phyloP scores from a whole-genome alignment of 2,329 filamentous ascomycete genomes.

The Thelonectria olida region DNA sequence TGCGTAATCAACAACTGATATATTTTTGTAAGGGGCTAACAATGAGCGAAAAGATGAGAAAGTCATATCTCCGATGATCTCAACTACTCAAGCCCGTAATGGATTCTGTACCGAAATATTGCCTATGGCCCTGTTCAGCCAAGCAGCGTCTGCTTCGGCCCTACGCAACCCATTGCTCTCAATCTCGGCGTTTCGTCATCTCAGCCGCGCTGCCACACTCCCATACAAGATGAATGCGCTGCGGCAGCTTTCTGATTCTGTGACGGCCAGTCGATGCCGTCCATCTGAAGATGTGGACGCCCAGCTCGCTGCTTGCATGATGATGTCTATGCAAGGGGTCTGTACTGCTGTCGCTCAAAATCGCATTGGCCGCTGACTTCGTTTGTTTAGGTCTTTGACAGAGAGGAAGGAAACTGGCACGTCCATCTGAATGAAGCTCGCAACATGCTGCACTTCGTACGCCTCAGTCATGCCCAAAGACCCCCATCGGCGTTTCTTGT shows the following conservation, averaged over 20 bases:
- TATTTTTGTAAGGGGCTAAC: too few relatives aligned
- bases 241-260: neutral
- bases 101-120: slow-evolving; percentile 12
- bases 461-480: neutral
- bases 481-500: slow-evolving; percentile 4
- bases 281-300: neutral
- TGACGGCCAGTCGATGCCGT: neutral
- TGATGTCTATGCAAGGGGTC: slow-evolving; percentile 17
- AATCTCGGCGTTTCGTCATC: slow-evolving; percentile 4
- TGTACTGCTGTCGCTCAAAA: neutral
- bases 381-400: slow-evolving; percentile 10
- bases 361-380: too few relatives aligned
- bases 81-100: neutral
- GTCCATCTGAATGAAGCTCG: slow-evolving; percentile 7
- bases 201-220: neutral
- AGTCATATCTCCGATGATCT: slow-evolving; percentile 13
- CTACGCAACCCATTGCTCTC: slow-evolving; percentile 7
- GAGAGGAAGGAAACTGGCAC: slow-evolving; percentile 9
- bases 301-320: slow-evolving; percentile 18
- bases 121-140: neutral
- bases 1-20: neutral
- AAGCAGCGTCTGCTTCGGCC: neutral
- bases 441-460: neutral
- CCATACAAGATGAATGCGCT: slow-evolving; percentile 3
- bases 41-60: neutral